phyloP scores from a whole-genome alignment of 2,329 filamentous ascomycete species.

The Nigrospora sphaerica region DNA sequence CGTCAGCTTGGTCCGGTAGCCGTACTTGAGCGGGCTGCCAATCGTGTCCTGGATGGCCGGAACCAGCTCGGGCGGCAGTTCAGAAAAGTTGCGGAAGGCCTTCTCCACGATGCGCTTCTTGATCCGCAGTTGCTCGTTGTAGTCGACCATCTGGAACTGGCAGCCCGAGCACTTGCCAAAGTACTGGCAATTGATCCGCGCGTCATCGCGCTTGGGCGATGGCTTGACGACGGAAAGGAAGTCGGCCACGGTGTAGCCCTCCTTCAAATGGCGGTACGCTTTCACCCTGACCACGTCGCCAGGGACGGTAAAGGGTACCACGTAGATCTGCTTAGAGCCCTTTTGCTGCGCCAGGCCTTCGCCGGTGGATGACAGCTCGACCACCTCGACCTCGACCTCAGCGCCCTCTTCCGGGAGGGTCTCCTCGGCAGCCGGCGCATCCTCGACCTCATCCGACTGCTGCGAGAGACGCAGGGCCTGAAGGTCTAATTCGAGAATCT shows the following conservation, averaged over 20 bases:
- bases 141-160: conserved; percentile 96
- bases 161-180: conserved; percentile 85
- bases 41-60: conserved; percentile 79
- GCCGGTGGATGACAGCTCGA: conserved; percentile 81
- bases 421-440: conserved; percentile 19
- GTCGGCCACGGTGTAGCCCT: conserved; percentile 71
- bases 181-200: conserved; percentile 74
- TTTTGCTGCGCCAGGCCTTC: conserved; percentile 77
- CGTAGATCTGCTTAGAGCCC: conserved; percentile 63
- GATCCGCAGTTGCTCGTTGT: conserved; percentile 74
- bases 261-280: conserved; percentile 62
- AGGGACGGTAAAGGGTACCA: conserved; percentile 81
- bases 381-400: conserved; percentile 76
- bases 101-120: conserved; percentile 86
- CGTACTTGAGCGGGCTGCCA: conserved; percentile 82
- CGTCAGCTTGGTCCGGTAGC: conserved; percentile 93
- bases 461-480: conserved; percentile 43
- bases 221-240: conserved; percentile 71
- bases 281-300: conserved; percentile 77
- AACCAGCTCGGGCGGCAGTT: conserved; percentile 66
- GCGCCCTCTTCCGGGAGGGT: conserved; percentile 58
- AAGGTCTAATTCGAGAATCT: conserved; percentile 60
- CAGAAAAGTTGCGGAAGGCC: conserved; percentile 86
- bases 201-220: conserved; percentile 69
- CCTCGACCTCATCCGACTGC: conserved; percentile 20